Evolutionary conservation across 2,329 filamentous ascomycete species (phyloP).

Genomic region (Chaetomiaceae sp.): DNA sequence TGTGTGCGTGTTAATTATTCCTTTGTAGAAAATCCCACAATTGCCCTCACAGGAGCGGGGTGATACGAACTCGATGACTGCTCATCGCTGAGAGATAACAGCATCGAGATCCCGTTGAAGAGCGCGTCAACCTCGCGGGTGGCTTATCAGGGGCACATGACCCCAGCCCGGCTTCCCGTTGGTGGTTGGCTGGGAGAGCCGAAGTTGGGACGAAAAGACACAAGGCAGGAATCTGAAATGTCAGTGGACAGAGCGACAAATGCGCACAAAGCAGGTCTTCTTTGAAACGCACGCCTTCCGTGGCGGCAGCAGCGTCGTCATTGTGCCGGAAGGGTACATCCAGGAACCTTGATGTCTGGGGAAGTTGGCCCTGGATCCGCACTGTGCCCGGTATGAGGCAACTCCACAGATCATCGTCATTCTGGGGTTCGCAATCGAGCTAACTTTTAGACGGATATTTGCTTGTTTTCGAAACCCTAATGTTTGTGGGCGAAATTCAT

Average conservation of each 20-base stretch:
- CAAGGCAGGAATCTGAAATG: slow-evolving; percentile 5
- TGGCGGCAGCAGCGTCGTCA: slow-evolving; percentile 1
- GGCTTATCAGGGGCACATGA: slow-evolving; percentile 10
- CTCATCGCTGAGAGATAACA: not conserved
- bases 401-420: slow-evolving; percentile 10
- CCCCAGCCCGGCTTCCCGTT: slow-evolving; percentile 10
- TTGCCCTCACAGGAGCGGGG: not conserved
- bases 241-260: slow-evolving; percentile 5
- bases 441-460: not conserved
- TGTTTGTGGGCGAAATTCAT: slow-evolving; percentile 5
- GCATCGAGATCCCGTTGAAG: not conserved
- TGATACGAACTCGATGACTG: not conserved
- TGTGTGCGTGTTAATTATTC: slow-evolving; percentile 2
- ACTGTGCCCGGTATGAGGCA: slow-evolving; percentile 7
- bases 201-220: slow-evolving; percentile 7
- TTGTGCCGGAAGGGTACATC: slow-evolving; percentile 2
- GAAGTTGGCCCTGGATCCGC: not conserved
- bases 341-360: slow-evolving; percentile 3
- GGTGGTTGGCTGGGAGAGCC: slow-evolving; percentile 6
- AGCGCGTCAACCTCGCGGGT: not conserved
- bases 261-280: slow-evolving; percentile 3
- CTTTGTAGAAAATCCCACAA: not conserved
- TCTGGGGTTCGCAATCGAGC: not conserved
- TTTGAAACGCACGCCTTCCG: slow-evolving; percentile 3
- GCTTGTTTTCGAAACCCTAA: slow-evolving; percentile 8